Base-by-base conservation (phyloP, 2,329 filamentous ascomycete genomes). In the Fusarium sp. region DNA sequence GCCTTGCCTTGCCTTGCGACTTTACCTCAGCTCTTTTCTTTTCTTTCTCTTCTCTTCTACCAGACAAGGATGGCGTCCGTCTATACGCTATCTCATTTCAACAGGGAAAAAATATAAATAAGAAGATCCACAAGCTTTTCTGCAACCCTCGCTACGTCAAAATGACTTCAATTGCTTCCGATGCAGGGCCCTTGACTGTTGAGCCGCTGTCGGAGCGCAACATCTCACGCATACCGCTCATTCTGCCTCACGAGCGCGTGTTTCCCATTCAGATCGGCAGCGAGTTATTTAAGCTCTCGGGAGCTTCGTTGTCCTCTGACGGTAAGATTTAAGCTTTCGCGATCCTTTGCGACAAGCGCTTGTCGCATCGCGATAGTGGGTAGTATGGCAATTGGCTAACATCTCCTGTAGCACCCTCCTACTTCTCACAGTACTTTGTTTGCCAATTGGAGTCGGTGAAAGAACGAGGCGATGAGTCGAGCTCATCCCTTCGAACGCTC, bases 371-470 rank as follows among this genome's bases (percentile, higher is more conserved):
- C 27, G 41, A 33, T 6, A 30, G 35, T n/a, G 17, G 7, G 15
- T 25, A 40, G 11, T 9, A n/a, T 25, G 6, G 35, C 52, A 47
- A 48, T 23, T 32, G n/a, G 41, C 65, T 71, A 51, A 71, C 64
- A 46, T 49, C 44, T 39, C 39, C 37, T 56, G 30, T 50, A 97
- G 95, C 94, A 75, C 95, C 95, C 60, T 97, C 94, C 49, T 97
- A 97, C 79, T 97, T 98, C 81, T 97, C 95, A 20, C 91, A 93
- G 72, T 97, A 96, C 82, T 98, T 98, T 79, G 85, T 90, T 71
- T 92, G 92, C 73, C 94, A 97, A 80, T 80, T 97, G 40, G 85
- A 87, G 58, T 81, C 83, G 70, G 90, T 86, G 48, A 85, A 88
- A 62, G 84, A 86, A 46, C 85, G 85, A 56, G 86, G 86, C 60